A percentile compares a stretch with the other conserved stretches of the same genome.
phyloP scores from a whole-genome alignment of 2,329 filamentous ascomycete species.

The Neurospora sp. region DNA sequence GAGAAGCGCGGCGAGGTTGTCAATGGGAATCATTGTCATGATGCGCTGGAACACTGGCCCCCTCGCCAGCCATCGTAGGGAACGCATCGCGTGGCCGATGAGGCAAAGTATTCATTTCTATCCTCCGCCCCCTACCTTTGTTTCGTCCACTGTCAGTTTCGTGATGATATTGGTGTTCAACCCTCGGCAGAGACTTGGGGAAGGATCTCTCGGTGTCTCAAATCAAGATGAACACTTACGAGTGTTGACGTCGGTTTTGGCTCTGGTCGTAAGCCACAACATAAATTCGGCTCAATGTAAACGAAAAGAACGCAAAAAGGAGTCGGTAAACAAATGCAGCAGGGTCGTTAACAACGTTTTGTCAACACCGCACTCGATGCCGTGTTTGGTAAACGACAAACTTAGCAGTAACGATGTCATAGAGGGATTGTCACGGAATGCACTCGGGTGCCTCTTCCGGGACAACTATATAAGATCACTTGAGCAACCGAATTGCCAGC shows the following conservation, averaged over 20 bases:
- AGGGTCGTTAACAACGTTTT: background rate
- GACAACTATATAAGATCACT: too few relatives aligned
- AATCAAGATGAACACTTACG: background rate
- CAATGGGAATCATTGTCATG: background rate
- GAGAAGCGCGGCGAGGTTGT: background rate
- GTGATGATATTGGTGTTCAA: background rate
- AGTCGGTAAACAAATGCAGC: background rate
- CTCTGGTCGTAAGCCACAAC: background rate
- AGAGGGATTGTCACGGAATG: too few relatives aligned
- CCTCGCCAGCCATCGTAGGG: too few relatives aligned
- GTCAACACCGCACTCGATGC: background rate
- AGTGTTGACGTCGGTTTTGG: background rate
- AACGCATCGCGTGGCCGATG: too few relatives aligned
- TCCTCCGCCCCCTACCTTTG: background rate
- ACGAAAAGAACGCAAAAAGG: background rate
- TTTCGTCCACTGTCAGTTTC: background rate
- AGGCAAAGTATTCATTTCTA: too few relatives aligned
- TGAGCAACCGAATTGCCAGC: too few relatives aligned
- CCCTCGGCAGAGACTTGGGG: background rate
- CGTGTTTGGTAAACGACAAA: background rate
- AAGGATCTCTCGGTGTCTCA: background rate
- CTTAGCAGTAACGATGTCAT: background rate
- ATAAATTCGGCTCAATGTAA: background rate
- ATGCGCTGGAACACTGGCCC: background rate
- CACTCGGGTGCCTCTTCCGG: too few relatives aligned